phyloP scores from a whole-genome alignment of 768 basidiomycete genomes.

The Mycena sanguinolenta region DNA sequence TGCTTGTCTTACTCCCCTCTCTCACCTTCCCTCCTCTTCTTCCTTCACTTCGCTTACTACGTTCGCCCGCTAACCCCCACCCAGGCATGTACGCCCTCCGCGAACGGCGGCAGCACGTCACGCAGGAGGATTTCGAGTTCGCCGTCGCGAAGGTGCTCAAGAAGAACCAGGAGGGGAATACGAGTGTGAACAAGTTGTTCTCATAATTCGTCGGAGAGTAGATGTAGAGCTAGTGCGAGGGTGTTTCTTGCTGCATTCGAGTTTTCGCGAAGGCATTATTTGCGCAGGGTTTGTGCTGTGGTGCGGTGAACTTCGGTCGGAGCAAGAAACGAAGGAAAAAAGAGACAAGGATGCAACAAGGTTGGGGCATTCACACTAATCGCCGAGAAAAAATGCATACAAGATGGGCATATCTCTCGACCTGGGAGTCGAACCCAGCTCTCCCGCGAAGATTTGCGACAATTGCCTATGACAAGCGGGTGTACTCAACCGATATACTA shows the following conservation, averaged over 20 bases:
- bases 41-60: neutral
- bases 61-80: neutral
- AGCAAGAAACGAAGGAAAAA: no score
- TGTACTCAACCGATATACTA: constrained; percentile 2
- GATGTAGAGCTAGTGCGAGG: constrained; percentile 52
- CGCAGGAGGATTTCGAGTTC: constrained; percentile 99
- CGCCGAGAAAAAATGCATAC: neutral
- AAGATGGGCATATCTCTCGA: neutral
- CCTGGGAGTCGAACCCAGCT: constrained; percentile 4
- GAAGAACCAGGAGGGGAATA: constrained; percentile 97
- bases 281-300: no score
- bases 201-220: no score
- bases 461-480: neutral
- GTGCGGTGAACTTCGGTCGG: no score
- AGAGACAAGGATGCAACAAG: no score
- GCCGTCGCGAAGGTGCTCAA: constrained; percentile 97
- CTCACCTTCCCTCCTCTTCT: neutral
- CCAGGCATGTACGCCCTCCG: constrained; percentile 96
- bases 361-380: no score
- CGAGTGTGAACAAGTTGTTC: constrained; percentile 95
- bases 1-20: neutral
- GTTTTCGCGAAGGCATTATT: no score
- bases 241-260: no score
- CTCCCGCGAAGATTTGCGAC: neutral
- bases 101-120: constrained; percentile 96